Conservation (phyloP, 208 protist genomes). For the Novymonas esmeraldas region DNA sequence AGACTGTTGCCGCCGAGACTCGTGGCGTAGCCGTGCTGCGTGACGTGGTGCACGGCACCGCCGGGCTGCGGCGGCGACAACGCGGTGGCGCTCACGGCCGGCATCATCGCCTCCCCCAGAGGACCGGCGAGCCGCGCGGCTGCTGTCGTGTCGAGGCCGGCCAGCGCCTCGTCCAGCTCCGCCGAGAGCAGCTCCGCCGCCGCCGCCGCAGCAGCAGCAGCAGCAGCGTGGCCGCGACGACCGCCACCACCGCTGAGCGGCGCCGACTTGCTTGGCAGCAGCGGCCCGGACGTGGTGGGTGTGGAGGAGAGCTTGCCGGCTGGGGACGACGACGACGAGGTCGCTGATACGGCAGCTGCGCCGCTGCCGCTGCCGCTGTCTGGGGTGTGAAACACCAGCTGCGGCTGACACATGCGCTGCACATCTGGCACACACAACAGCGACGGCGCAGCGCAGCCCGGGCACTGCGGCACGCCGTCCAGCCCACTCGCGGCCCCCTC, state of each 20-base stretch:
- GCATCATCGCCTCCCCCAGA: conserved; percentile 43
- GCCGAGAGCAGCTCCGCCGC: conserved; percentile 5
- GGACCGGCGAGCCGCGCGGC: conserved; percentile 22
- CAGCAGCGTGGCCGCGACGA: too few species aligned
- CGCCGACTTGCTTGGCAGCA: too few species aligned
- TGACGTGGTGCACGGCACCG: not conserved
- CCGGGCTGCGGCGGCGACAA: not conserved
- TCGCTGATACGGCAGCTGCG: not conserved
- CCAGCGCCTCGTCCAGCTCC: conserved; percentile 27
- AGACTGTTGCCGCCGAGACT: not conserved
- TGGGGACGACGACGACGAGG: not conserved
- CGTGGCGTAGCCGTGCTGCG: not conserved
- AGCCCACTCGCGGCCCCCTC: conserved; percentile 17
- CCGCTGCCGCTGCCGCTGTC: not conserved
- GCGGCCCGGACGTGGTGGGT: not conserved
- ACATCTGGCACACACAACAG: conserved; percentile 71
- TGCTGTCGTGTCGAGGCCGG: conserved; percentile 18
- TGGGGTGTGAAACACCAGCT: conserved; percentile 50
- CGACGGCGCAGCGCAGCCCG: conserved; percentile 47
- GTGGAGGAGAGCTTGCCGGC: not conserved
- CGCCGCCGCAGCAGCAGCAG: not conserved
- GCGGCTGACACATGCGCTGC: conserved; percentile 60
- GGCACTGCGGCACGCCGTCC: conserved; percentile 40
- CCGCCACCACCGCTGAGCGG: too few species aligned
- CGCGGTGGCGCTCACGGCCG: not conserved